Conservation (phyloP, 1,284 basidiomycete genomes). For the Ustilago trichophora region DNA sequence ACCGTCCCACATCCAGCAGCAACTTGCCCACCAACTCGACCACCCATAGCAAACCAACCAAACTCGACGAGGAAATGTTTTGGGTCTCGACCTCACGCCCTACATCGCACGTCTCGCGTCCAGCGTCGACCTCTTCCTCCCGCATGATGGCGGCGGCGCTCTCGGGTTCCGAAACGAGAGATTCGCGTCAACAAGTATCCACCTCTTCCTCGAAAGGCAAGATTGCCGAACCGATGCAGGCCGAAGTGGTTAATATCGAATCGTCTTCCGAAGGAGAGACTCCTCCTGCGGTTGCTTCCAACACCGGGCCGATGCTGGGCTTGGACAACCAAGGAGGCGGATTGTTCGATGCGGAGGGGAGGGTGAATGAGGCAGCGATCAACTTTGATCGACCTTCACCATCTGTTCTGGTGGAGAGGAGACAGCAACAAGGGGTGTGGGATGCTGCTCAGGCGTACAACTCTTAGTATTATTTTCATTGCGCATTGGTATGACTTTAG, state of each 20-base stretch:
- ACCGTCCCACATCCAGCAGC: too few relatives aligned
- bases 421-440: conserved; percentile 24
- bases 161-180: conserved; percentile 19
- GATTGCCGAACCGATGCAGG: conserved; percentile 46
- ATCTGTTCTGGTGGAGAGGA: too few relatives aligned
- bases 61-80: conserved; percentile 36
- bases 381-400: conserved; percentile 30
- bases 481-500: too few relatives aligned
- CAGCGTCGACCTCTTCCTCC: conserved; percentile 13
- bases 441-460: conserved; percentile 44
- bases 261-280: conserved; percentile 14
- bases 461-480: background rate
- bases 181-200: conserved; percentile 31
- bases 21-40: too few relatives aligned
- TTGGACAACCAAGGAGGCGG: too few relatives aligned
- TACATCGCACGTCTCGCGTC: conserved; percentile 18
- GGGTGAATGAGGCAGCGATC: conserved; percentile 15
- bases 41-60: conserved; percentile 14
- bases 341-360: conserved; percentile 34
- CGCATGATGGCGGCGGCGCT: conserved; percentile 14
- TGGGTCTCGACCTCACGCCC: conserved; percentile 41
- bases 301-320: background rate
- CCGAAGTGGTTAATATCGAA: conserved; percentile 37
- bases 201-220: conserved; percentile 12
- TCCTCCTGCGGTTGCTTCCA: conserved; percentile 3